Percentiles rank a stretch among this genome's conserved stretches.
Evolutionary conservation across 2,329 filamentous ascomycete genomes (phyloP).

Genomic region (Fusarium solani-melongenae): DNA sequence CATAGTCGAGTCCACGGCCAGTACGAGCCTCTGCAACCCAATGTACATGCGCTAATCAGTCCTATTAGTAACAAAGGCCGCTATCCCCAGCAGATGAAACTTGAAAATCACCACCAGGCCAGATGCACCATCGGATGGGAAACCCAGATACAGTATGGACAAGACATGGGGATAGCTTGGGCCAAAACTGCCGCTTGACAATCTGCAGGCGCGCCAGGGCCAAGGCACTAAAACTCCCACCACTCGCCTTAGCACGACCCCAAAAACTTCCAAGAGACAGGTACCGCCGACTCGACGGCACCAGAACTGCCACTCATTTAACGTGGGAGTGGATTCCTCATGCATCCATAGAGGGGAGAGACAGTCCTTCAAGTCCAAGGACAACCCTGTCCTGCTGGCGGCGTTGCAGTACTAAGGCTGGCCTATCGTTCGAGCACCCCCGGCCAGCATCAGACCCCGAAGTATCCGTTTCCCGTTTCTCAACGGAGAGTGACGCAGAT

Average conservation of each 20-base stretch:
- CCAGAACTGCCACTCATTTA: slow-evolving; percentile 6
- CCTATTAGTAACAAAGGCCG: neutral
- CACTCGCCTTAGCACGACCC: slow-evolving; percentile 11
- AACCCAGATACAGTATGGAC: slow-evolving; percentile 12
- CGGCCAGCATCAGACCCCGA: neutral
- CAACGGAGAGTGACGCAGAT: slow-evolving; percentile 13
- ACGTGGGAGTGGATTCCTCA: slow-evolving; percentile 6
- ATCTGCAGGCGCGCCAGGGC: slow-evolving; percentile 12
- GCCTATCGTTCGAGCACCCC: slow-evolving; percentile 1
- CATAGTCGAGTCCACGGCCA: neutral
- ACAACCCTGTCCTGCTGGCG: slow-evolving; percentile 1
- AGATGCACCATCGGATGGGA: neutral
- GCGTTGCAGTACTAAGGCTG: slow-evolving; percentile 12
- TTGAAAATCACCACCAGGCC: neutral
- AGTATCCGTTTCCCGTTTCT: slow-evolving; percentile 12
- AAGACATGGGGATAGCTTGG: slow-evolving; percentile 13
- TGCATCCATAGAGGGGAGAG: neutral
- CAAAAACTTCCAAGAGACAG: slow-evolving; percentile 6
- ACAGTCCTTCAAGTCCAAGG: neutral
- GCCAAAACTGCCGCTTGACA: slow-evolving; percentile 14
- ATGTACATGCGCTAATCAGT: neutral
- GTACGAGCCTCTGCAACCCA: neutral
- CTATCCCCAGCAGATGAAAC: slow-evolving; percentile 1
- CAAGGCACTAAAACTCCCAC: slow-evolving; percentile 23
- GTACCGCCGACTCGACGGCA: neutral